These are phyloP conservation scores for Deinandra increscens DNA, from an alignment of 129 eudicot genomes.

Conservation along the genomic window DNA sequence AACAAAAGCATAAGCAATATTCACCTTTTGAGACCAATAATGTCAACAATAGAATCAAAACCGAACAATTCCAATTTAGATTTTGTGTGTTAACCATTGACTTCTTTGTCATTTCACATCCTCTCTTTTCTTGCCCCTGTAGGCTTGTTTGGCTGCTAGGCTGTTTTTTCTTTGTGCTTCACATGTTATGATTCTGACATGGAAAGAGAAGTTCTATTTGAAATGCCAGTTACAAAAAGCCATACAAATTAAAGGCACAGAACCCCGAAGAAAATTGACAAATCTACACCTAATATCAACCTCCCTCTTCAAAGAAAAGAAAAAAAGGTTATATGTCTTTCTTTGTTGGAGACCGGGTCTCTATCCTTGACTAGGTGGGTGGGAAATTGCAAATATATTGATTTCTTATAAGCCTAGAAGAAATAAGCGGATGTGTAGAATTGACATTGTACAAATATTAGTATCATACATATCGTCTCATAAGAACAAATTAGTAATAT, in stretches of 20 bases:
- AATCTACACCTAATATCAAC: too few species aligned
- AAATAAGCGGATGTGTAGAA: too few species aligned
- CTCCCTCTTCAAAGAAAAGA: background rate
- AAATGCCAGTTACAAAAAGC: slow-evolving; percentile 7
- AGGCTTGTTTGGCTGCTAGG: slow-evolving; percentile 35
- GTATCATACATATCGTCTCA: too few species aligned
- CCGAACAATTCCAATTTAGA: slow-evolving; percentile 94
- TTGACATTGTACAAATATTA: too few species aligned
- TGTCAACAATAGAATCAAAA: slow-evolving; percentile 94
- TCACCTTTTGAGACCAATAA: slow-evolving; percentile 94
- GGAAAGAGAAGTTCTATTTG: background rate
- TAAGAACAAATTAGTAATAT: too few species aligned
- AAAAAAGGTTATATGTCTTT: too few species aligned
- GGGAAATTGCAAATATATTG: too few species aligned
- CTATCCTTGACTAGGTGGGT: too few species aligned
- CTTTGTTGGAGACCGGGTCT: too few species aligned
- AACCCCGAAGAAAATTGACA: background rate
- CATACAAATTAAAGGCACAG: background rate
- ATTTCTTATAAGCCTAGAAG: too few species aligned
- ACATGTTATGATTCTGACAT: slow-evolving; percentile 1
- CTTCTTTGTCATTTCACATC: slow-evolving; percentile 42
- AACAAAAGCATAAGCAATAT: slow-evolving; percentile 12
- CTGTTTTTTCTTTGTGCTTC: slow-evolving; percentile 35
- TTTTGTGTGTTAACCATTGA: slow-evolving; percentile 65
- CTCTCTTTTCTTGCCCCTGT: slow-evolving; percentile 45